Evolutionary conservation across 129 eudicot genomes (phyloP).

Genomic region (Flaveria brownii): DNA sequence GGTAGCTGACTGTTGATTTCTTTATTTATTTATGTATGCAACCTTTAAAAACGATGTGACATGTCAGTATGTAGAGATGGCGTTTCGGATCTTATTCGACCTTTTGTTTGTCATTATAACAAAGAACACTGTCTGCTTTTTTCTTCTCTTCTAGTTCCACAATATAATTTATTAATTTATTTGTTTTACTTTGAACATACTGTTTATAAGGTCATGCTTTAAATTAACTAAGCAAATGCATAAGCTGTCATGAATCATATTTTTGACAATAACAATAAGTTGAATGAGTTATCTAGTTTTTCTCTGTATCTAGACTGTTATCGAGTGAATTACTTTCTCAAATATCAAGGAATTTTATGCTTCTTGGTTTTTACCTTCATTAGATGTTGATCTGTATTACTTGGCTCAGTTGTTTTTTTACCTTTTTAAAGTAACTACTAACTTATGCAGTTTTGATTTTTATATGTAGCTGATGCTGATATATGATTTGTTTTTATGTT

Average conservation of each 20-base stretch:
- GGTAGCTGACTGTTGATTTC: not conserved
- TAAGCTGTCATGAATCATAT: not conserved
- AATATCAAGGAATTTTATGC: too few species aligned
- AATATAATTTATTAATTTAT: not conserved
- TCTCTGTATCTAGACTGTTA: not conserved
- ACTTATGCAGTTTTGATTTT: not conserved
- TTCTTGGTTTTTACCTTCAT: not conserved
- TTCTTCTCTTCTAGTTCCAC: not conserved
- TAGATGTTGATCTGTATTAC: slow-evolving; percentile 2
- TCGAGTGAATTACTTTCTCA: too few species aligned
- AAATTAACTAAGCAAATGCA: slow-evolving; percentile 5
- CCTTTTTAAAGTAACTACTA: not conserved
- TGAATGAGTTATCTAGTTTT: not conserved
- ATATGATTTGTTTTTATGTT: slow-evolving; percentile 6
- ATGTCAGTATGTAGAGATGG: not conserved
- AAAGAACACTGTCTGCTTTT: not conserved
- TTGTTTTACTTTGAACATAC: not conserved
- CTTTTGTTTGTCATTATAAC: slow-evolving; percentile 7
- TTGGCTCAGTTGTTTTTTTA: not conserved
- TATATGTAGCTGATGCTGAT: slow-evolving; percentile 7
- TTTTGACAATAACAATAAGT: not conserved
- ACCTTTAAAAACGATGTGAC: too few species aligned
- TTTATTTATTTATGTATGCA: not conserved
- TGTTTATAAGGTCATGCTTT: slow-evolving; percentile 4
- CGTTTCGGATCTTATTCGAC: not conserved